phyloP scores from a whole-genome alignment of 2,329 filamentous ascomycete species.

The Beauveria scarabaeidicola region DNA sequence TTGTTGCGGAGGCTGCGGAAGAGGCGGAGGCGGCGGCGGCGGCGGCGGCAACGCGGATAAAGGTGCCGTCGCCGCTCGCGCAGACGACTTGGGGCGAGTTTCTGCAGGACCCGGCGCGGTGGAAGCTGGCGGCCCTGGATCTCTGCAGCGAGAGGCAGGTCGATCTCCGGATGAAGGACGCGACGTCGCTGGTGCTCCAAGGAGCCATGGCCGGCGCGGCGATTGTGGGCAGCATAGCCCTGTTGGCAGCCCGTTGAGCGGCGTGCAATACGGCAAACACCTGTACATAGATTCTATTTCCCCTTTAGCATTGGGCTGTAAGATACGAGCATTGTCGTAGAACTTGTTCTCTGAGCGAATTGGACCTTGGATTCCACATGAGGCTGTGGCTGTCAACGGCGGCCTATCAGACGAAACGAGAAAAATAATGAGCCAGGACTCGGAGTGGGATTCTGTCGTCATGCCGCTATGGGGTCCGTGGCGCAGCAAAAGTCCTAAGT shows the following conservation, averaged over 20 bases:
- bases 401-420: neutral
- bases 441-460: neutral
- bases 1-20: conserved; percentile 10
- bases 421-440: neutral
- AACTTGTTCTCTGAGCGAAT: conserved; percentile 4
- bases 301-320: neutral
- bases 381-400: neutral
- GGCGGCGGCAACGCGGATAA: too few species aligned
- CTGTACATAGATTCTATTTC: conserved; percentile 1
- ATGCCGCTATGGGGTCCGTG: neutral
- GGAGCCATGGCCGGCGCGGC: conserved; percentile 58
- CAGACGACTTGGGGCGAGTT: conserved; percentile 34
- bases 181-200: conserved; percentile 61
- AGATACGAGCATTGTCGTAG: conserved; percentile 3
- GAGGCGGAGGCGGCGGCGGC: neutral
- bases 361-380: neutral
- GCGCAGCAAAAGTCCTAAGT: conserved; percentile 3
- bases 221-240: conserved; percentile 44
- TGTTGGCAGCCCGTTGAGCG: conserved; percentile 33
- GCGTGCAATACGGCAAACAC: neutral
- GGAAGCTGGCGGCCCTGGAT: conserved; percentile 44
- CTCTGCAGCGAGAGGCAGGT: conserved; percentile 58
- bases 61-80: neutral
- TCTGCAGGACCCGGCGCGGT: conserved; percentile 33
- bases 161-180: conserved; percentile 57